Conservation (phyloP, 164 flowering plant species). For the Tinospora cordifolia region DNA sequence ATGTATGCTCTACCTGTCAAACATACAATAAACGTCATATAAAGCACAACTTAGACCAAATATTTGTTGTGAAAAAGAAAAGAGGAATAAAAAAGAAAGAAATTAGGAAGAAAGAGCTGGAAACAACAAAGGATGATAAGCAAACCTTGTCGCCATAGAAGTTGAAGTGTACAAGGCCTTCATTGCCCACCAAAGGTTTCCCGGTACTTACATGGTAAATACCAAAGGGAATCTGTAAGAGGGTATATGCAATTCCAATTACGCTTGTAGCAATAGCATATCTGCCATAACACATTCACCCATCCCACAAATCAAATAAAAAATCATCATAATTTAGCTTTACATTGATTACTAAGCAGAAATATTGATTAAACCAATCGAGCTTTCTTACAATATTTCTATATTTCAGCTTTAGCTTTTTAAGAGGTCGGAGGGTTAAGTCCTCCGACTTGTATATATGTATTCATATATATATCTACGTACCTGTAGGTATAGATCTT, state of each 20-base stretch:
- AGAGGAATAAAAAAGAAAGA: no score
- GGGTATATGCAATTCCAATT: slow-evolving; percentile 12
- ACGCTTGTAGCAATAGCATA: slow-evolving; percentile 5
- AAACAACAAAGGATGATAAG: background rate
- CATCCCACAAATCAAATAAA: background rate
- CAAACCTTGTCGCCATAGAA: slow-evolving; percentile 14
- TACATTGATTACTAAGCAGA: no score
- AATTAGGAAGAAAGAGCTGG: no score
- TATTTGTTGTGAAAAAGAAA: no score
- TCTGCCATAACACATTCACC: background rate
- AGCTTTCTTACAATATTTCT: no score
- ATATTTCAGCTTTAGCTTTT: no score
- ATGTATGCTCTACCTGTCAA: no score
- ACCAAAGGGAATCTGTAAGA: slow-evolving; percentile 12
- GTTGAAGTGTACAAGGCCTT: slow-evolving; percentile 10
- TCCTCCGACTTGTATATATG: no score
- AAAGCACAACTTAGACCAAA: no score
- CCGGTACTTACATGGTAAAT: slow-evolving; percentile 11
- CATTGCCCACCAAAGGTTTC: slow-evolving; percentile 4
- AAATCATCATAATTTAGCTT: background rate
- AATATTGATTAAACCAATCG: no score
- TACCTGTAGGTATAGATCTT: background rate
- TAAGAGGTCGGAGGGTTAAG: no score
- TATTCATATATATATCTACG: background rate
- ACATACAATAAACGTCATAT: no score